These are phyloP conservation scores for Macadamia integrifolia DNA, from an alignment of 164 flowering plant species.

Conservation along the genomic window DNA sequence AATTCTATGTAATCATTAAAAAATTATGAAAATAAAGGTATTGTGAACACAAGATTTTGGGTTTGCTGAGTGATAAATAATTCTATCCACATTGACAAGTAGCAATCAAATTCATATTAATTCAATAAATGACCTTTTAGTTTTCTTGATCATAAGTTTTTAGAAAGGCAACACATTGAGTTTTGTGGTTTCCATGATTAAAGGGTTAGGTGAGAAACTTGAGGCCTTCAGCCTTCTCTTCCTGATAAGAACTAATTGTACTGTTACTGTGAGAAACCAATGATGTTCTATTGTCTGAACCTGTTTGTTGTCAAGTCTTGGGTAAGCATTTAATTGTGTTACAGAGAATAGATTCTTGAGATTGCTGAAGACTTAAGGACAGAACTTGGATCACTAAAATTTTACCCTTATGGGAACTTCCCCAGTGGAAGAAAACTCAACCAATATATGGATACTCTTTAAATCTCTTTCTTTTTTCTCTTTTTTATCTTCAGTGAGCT, in stretches of 20 bases:
- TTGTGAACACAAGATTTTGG: no score
- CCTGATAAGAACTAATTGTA: background rate
- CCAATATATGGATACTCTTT: background rate
- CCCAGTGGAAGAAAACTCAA: background rate
- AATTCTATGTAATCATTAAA: no score
- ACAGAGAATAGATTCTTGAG: background rate
- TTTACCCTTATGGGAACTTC: background rate
- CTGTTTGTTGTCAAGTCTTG: slow-evolving; percentile 10
- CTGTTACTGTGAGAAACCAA: background rate
- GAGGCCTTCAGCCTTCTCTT: background rate
- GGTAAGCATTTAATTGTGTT: background rate
- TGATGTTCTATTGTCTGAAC: background rate
- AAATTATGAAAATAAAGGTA: no score
- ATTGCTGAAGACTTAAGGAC: background rate
- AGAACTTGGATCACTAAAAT: background rate
- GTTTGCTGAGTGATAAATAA: no score
- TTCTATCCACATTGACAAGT: no score
- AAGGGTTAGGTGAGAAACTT: background rate
- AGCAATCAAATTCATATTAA: no score
- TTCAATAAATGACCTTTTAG: no score
- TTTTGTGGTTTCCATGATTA: background rate
- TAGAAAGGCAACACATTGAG: background rate
- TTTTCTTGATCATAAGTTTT: no score
- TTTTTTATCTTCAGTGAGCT: background rate
- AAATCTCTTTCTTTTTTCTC: background rate